A percentile compares a stretch with the other conserved stretches of the same genome.
Evolutionary conservation across 2,329 filamentous ascomycete genomes (phyloP).

Genomic region (Anthostomella pinea): DNA sequence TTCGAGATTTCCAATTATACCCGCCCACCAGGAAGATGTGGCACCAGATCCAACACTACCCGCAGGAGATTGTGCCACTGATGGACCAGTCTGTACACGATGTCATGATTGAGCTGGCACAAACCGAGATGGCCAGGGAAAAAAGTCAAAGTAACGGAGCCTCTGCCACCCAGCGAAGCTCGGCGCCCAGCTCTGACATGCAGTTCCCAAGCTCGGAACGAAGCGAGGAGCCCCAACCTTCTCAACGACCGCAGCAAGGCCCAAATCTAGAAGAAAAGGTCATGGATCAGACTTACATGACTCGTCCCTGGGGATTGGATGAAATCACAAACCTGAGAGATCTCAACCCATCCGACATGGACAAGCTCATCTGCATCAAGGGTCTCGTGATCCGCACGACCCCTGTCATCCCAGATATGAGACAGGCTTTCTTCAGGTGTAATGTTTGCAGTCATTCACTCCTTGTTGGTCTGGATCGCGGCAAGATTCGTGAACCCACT

Average conservation of each 20-base stretch:
- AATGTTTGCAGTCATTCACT: constrained; percentile 89
- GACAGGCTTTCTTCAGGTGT: constrained; percentile 96
- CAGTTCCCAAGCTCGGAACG: constrained; percentile 78
- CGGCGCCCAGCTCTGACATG: constrained; percentile 67
- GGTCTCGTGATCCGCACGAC: constrained; percentile 94
- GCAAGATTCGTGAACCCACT: constrained; percentile 93
- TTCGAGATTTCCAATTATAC: constrained; percentile 86
- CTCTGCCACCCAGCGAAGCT: constrained; percentile 53
- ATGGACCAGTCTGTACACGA: constrained; percentile 97
- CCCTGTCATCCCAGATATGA: constrained; percentile 98
- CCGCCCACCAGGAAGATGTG: constrained; percentile 90
- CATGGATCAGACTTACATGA: constrained; percentile 75
- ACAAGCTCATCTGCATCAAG: constrained; percentile 92
- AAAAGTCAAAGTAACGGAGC: constrained; percentile 40
- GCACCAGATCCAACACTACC: constrained; percentile 92
- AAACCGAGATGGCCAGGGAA: constrained; percentile 71
- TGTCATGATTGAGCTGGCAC: constrained; percentile 84
- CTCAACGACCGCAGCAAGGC: constrained; percentile 42
- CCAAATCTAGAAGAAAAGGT: constrained; percentile 76
- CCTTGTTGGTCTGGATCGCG: constrained; percentile 87
- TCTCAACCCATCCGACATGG: constrained; percentile 91
- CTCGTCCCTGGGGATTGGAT: constrained; percentile 86
- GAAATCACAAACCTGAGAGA: constrained; percentile 87
- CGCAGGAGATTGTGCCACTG: constrained; percentile 91
- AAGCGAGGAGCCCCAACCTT: constrained; percentile 46